Conservation (phyloP, 257 asterid species). For the Solanum lycopersicoides region DNA sequence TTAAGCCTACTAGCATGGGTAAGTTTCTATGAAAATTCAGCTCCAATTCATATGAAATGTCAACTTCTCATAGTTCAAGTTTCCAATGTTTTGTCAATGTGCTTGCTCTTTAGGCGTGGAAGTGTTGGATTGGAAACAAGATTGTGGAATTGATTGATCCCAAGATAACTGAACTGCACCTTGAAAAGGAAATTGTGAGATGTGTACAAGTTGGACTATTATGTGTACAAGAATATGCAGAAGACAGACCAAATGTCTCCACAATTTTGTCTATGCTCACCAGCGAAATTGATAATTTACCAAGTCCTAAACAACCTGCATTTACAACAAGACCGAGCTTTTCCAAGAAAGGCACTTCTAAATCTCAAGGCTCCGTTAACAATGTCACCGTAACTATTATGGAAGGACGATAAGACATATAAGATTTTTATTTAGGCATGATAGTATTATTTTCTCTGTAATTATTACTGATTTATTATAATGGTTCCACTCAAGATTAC, state of each 20-base stretch:
- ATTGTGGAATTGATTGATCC: neutral
- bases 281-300: constrained; percentile 38
- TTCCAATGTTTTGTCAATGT: neutral
- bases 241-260: constrained; percentile 43
- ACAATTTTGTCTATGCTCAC: constrained; percentile 44
- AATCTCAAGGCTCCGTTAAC: constrained; percentile 27
- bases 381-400: constrained; percentile 22
- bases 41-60: neutral
- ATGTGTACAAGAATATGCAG: constrained; percentile 57
- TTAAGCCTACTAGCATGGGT: constrained; percentile 21
- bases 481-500: neutral
- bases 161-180: neutral
- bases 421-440: neutral
- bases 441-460: neutral
- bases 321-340: constrained; percentile 10
- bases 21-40: neutral
- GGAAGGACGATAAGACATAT: constrained; percentile 26
- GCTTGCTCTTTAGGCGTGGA: constrained; percentile 6
- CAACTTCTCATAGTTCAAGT: neutral
- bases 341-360: constrained; percentile 18
- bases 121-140: neutral
- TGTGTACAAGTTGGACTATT: constrained; percentile 53
- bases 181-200: constrained; percentile 26
- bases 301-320: constrained; percentile 32
- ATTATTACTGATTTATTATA: neutral